phyloP scores from a whole-genome alignment of 257 asterid species.

The Fraxinus anomala region DNA sequence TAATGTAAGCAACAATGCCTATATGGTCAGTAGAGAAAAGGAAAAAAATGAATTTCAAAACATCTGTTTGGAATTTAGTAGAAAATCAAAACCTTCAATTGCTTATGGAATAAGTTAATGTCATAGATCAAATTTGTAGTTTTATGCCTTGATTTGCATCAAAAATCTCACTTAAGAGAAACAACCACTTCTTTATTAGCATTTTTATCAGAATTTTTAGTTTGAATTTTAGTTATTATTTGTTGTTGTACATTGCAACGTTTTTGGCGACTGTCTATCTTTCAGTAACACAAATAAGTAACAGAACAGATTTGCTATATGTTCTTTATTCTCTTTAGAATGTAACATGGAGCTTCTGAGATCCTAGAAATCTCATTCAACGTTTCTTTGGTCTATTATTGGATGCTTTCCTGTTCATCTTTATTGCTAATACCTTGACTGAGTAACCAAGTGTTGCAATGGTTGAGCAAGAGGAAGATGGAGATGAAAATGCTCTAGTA shows the following conservation, averaged over 20 bases:
- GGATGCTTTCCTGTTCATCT: neutral
- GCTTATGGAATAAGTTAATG: too few species aligned
- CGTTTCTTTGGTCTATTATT: neutral
- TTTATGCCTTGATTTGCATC: neutral
- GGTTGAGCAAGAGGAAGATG: slow-evolving; percentile 68
- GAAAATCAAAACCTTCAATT: too few species aligned
- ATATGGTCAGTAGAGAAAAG: slow-evolving; percentile 1
- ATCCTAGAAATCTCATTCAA: neutral
- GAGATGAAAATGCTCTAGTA: slow-evolving; percentile 56
- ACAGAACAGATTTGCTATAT: neutral
- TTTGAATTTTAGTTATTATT: slow-evolving; percentile 9
- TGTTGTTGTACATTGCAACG: neutral
- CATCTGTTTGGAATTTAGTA: too few species aligned
- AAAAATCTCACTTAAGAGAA: neutral
- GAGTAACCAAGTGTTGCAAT: slow-evolving; percentile 45
- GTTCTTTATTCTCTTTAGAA: neutral
- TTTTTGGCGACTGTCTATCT: neutral
- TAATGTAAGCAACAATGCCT: neutral
- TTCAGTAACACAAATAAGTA: neutral
- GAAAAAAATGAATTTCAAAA: neutral
- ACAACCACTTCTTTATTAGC: neutral
- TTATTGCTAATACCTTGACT: slow-evolving; percentile 45
- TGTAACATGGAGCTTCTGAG: slow-evolving; percentile 1
- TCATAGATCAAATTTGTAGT: too few species aligned
- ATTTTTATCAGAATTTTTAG: neutral